phyloP scores from a whole-genome alignment of 768 basidiomycete genomes.

The Pleurotus djamor region DNA sequence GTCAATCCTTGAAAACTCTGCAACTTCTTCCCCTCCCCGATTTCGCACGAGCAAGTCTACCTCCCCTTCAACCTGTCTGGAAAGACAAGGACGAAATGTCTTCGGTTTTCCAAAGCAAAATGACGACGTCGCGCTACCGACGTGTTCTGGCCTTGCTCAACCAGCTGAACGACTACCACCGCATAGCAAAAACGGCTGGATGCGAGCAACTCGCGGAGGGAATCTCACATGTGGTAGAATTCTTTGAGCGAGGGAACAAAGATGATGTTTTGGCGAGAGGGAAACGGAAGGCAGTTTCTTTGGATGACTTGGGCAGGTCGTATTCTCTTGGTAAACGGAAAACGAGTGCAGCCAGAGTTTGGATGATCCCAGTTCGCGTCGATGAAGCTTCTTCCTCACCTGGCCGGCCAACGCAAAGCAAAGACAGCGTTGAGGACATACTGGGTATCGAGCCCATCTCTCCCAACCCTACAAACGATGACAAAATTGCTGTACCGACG shows the following conservation, averaged over 20 bases:
- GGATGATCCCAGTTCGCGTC: conserved; percentile 74
- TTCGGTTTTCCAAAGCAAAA: conserved; percentile 48
- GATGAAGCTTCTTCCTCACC: conserved; percentile 6
- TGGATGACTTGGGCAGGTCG: conserved; percentile 82
- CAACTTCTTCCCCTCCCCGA: conserved; percentile 80
- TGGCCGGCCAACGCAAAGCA: conserved; percentile 9
- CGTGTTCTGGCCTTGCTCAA: conserved; percentile 59
- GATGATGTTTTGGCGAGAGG: conserved; percentile 43
- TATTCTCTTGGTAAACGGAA: conserved; percentile 87
- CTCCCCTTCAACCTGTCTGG: conserved; percentile 66
- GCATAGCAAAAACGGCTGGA: conserved; percentile 59
- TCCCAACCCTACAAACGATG: no score
- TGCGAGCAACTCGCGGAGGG: conserved; percentile 50
- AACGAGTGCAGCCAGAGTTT: conserved; percentile 87
- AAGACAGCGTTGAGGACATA: conserved; percentile 24
- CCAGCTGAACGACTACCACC: conserved; percentile 61
- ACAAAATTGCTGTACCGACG: conserved; percentile 33
- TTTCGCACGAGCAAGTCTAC: conserved; percentile 59
- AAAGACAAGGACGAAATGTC: conserved; percentile 60
- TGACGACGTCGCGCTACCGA: conserved; percentile 73
- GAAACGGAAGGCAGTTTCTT: conserved; percentile 51
- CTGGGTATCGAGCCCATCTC: conserved; percentile 14
- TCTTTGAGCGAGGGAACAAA: conserved; percentile 69
- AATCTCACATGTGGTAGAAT: conserved; percentile 48
- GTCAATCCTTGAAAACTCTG: conserved; percentile 55